phyloP scores from a whole-genome alignment of 768 basidiomycete species.

The Kwoniella sp. region DNA sequence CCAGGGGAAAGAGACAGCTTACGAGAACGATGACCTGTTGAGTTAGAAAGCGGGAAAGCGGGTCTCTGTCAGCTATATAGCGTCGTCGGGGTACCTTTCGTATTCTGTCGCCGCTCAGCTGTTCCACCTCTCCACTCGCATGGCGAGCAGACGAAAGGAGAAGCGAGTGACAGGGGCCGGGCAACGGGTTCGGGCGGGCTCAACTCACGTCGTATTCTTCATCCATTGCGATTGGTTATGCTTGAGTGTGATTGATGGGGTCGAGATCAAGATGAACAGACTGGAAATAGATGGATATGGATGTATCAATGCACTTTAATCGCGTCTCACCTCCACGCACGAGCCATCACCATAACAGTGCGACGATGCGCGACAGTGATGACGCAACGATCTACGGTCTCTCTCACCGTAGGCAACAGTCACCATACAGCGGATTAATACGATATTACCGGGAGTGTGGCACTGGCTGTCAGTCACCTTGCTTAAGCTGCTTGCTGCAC shows the following conservation, averaged over 20 bases:
- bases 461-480: neutral
- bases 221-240: conserved; percentile 70
- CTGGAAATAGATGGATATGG: too few species aligned
- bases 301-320: conserved; percentile 3
- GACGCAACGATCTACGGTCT: conserved; percentile 20
- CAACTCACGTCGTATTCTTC: conserved; percentile 94
- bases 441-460: conserved; percentile 14
- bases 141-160: neutral
- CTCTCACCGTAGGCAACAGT: too few species aligned
- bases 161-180: neutral
- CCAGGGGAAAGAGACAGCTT: conserved; percentile 8
- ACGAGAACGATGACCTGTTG: conserved; percentile 54
- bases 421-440: neutral
- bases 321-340: conserved; percentile 15
- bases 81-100: neutral
- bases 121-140: neutral
- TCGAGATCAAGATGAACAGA: neutral
- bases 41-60: neutral
- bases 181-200: too few species aligned
- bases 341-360: neutral
- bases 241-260: conserved; percentile 3
- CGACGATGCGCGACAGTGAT: neutral
- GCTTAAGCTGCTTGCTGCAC: too few species aligned
- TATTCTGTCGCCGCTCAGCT: neutral
- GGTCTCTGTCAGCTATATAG: neutral